These are phyloP conservation scores for Selaginella tamariscina DNA, from an alignment of 75 land plant genomes.

Conservation along the genomic window DNA sequence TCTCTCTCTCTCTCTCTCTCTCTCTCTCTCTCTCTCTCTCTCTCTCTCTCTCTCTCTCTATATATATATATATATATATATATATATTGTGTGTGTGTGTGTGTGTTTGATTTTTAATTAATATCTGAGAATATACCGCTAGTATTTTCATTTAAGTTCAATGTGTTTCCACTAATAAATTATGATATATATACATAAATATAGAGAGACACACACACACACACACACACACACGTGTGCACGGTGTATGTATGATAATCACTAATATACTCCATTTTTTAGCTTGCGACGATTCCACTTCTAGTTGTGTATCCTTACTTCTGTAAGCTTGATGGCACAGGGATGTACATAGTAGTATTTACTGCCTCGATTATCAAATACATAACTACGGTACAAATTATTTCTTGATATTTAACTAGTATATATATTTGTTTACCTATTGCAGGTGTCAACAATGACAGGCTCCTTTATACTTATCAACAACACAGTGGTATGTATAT, in stretches of 20 bases:
- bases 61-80: no score
- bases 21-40: no score
- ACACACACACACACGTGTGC: no score
- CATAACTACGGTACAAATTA: constrained; percentile 39
- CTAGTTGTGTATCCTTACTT: constrained; percentile 37
- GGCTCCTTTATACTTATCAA: constrained; percentile 4
- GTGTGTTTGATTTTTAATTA: no score
- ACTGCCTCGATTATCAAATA: constrained; percentile 39
- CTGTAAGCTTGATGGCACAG: constrained; percentile 34
- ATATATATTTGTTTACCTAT: background rate
- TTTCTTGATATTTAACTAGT: background rate
- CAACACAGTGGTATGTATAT: constrained; percentile 3
- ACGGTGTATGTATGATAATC: no score
- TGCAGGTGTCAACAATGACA: background rate
- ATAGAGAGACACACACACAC: no score
- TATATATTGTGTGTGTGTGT: no score
- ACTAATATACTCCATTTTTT: constrained; percentile 11
- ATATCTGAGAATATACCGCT: no score
- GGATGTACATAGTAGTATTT: constrained; percentile 23
- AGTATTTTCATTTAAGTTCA: background rate
- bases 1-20: background rate
- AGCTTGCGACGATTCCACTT: constrained; percentile 39
- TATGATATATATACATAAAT: background rate
- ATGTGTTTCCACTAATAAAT: constrained; percentile 2
- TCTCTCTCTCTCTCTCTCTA: no score